These are phyloP conservation scores for Teunomyces barrocoloradensis DNA, from an alignment of 805 yeast species.

Conservation along the genomic window DNA sequence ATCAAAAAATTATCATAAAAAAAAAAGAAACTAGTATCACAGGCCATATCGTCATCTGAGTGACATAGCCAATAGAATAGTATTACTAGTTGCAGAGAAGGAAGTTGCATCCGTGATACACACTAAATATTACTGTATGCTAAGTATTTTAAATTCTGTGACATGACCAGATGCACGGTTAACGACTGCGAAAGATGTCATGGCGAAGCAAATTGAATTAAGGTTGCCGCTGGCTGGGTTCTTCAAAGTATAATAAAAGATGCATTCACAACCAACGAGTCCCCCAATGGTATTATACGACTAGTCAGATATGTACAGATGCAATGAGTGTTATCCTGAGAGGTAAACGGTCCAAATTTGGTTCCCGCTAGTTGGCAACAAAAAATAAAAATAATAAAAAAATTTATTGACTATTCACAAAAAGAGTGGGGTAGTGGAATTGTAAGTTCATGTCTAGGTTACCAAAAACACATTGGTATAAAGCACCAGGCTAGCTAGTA, in stretches of 20 bases:
- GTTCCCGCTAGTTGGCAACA: neutral
- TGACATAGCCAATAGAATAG: neutral
- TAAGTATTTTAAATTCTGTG: neutral
- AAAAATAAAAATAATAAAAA: neutral
- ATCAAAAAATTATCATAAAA: neutral
- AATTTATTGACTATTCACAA: neutral
- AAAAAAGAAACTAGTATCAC: neutral
- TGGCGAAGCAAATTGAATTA: neutral
- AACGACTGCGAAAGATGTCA: neutral
- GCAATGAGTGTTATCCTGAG: too few species aligned
- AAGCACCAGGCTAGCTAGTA: neutral
- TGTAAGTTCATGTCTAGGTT: neutral
- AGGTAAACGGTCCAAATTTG: neutral
- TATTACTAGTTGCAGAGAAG: neutral
- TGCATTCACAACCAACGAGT: neutral
- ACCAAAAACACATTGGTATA: neutral
- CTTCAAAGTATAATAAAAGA: neutral
- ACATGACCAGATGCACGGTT: too few species aligned
- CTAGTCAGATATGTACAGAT: too few species aligned
- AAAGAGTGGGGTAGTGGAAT: conserved; percentile 3
- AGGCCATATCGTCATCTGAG: neutral
- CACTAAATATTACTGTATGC: neutral
- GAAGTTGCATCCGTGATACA: neutral
- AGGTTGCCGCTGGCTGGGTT: neutral
- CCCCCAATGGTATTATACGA: too few species aligned